Evolutionary conservation across 2,329 filamentous ascomycete genomes (phyloP), one percentile per base, ranked within the genome.

Genomic region (Tolypocladium ovalisporum): DNA sequence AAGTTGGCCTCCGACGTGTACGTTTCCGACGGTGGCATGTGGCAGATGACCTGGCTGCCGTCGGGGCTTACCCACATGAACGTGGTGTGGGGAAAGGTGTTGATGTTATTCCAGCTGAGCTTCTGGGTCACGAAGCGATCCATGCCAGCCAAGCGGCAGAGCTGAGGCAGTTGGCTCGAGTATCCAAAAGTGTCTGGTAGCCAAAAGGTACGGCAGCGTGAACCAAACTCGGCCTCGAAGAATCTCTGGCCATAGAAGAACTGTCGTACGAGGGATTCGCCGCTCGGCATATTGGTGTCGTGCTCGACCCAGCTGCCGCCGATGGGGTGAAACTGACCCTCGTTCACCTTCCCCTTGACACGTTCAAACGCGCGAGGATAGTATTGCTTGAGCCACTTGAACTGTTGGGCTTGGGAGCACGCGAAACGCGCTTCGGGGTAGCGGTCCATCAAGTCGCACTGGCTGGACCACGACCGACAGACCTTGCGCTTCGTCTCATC

Each of bases 31-130:
- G 94, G 94, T 3, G 92, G 85, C 94, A 99, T 99, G 68, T 99
- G 94, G 71, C 93, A 97, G 61, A 99, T 84, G 63, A 99, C 94
- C 68, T 97, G 94, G 67, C 89, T 96, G 58, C 94, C 93, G 70
- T 99, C 94, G 17, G 97, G 83, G 15, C 91, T 85, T 36, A 99
- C 92, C 94, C 94, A 99, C 73, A 96, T 96, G 79, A 99, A 99
- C 0, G 94, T 97, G 7, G 94, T 97, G 69, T 97, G 94, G 0
- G 94, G 94, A 75, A 97, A 99, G 68, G 89, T 96, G 76, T 97
- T 97, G 80, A 97, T 97, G 71, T 97, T 97, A 77, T 97, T 97
- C 94, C 94, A 99, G 77, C 93, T 97, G 59, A 99, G 79, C 76
- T 99, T 99, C 73, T 99, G 94, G 0, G 94, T 99, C 67, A 99